Evolutionary conservation across 192 early-diverging fungal species (phyloP), one percentile per base, ranked within the genome.

Genomic region (Lobosporangium transversale): DNA sequence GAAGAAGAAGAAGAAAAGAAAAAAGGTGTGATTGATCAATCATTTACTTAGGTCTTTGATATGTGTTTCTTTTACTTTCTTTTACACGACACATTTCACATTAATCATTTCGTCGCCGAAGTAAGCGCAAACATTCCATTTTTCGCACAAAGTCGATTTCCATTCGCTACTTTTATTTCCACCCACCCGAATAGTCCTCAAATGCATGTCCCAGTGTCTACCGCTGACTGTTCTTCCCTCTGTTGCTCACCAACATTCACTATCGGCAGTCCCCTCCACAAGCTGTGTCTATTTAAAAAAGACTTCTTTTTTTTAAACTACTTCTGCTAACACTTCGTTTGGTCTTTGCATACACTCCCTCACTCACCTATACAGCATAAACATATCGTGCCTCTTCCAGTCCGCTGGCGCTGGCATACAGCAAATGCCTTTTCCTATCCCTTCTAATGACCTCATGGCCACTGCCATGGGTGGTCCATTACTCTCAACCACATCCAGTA

Each of bases 391-490:
- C 10, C 17, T 42, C 17, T 42, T 9, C 17, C 9, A 42, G 17
- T 24, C 12, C 45, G 53, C 53, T 54, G 32, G n/a, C 53, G 53
- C 53, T 23, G 5, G 2, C 53, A 35, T 12, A 50, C 35, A 26
- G 48, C 59, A 29, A 36, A 69, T 63, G 69, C 69, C 69, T 1
- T 71, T 71, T 40, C 69, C 69, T 26, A 40, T 44, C 23, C 40
- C 68, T 17, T 57, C 54, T 3, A 20, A 53, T 0, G 59, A 62
- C 42, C 69, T 71, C 53, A 71, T 71, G 69, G 69, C 59, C 4
- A 63, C 42, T 26, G 69, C 36, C 60, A 71, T 71, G 69, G 69
- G 60, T 18, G 60, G 60, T 20, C 37, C 61, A 12, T 11, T 43
- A 12, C 52, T 53, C 21, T 17, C 50, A 4, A 45, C 27, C 15